Conservation (phyloP, 257 asterid genomes). For the Orobanche coerulescens region DNA sequence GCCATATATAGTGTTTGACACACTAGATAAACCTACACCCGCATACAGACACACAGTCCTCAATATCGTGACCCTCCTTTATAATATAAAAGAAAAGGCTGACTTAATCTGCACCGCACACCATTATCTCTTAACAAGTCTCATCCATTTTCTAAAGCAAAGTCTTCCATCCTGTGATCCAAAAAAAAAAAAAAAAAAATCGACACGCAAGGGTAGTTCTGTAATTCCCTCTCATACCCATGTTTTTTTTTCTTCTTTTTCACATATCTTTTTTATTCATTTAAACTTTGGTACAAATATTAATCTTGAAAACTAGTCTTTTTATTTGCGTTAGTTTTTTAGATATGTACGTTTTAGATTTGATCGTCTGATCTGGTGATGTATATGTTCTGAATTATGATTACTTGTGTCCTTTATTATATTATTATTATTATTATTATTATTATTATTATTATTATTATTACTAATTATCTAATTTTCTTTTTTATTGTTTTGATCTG, state of each 20-base stretch:
- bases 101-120: slow-evolving; percentile 22
- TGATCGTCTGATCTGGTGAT: neutral
- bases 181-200: slow-evolving; percentile 11
- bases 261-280: slow-evolving; percentile 2
- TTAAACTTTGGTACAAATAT: neutral
- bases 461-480: neutral
- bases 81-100: slow-evolving; percentile 25
- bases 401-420: neutral
- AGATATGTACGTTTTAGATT: neutral
- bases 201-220: slow-evolving; percentile 37
- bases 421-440: neutral
- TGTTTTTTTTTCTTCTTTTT: neutral
- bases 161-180: slow-evolving; percentile 30
- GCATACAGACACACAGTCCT: slow-evolving; percentile 8
- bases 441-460: neutral
- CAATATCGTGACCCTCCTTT: slow-evolving; percentile 21
- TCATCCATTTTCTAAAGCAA: slow-evolving; percentile 26
- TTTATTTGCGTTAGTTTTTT: neutral
- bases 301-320: neutral
- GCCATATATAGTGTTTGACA: slow-evolving; percentile 23
- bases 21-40: too few relatives aligned
- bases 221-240: slow-evolving; percentile 28
- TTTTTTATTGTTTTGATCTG: neutral
- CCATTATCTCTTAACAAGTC: slow-evolving; percentile 17
- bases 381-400: slow-evolving; percentile 11